A percentile compares a stretch with the other conserved stretches of the same genome.
These are phyloP conservation scores for Tolypocladium pustulatum DNA, from an alignment of 2,329 filamentous ascomycete genomes.

Conservation along the genomic window DNA sequence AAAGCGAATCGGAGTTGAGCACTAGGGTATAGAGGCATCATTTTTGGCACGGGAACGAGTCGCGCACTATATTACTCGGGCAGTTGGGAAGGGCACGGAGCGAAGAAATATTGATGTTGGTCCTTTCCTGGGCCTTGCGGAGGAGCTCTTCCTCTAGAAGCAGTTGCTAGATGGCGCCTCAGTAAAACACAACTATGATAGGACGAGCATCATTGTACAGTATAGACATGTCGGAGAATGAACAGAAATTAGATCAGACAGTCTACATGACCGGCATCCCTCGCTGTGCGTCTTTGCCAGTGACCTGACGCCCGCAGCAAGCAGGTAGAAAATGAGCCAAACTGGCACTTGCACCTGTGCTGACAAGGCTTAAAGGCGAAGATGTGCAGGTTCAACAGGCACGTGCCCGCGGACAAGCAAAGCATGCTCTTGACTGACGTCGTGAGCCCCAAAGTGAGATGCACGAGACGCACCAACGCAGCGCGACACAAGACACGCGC, in stretches of 20 bases:
- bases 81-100: background rate
- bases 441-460: no score
- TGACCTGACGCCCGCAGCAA: no score
- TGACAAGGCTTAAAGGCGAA: no score
- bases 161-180: background rate
- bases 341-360: no score
- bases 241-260: background rate
- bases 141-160: no score
- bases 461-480: no score
- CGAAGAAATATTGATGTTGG: background rate
- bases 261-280: background rate
- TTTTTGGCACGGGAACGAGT: background rate
- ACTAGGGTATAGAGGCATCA: background rate
- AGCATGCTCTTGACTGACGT: no score
- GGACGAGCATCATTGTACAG: background rate
- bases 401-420: no score
- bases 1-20: background rate
- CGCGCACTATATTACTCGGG: background rate
- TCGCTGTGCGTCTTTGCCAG: background rate
- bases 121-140: no score
- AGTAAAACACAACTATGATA: background rate
- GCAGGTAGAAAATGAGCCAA: no score
- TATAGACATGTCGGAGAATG: background rate
- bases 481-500: background rate
- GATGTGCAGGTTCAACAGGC: no score